Evolutionary conservation across 1,284 basidiomycete genomes (phyloP).

Genomic region (Lentinula novae-zelandiae): DNA sequence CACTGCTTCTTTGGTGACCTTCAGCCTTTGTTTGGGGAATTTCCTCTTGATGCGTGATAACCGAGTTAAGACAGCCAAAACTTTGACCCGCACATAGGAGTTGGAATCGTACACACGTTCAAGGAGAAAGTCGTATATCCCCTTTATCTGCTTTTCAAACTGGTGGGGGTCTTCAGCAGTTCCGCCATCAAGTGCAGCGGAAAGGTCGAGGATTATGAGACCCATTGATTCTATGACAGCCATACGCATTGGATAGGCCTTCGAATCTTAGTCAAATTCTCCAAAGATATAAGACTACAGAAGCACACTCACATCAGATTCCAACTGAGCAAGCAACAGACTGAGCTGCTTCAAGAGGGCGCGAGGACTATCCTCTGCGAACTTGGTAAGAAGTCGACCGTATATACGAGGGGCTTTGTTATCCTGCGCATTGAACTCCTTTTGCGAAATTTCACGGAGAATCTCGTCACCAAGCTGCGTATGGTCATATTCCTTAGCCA

Average conservation of each 20-base stretch:
- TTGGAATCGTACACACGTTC: conserved; percentile 88
- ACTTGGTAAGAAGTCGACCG: conserved; percentile 80
- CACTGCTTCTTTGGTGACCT: conserved; percentile 74
- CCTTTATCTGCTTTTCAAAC: conserved; percentile 79
- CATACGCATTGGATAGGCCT: conserved; percentile 96
- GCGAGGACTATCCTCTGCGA: conserved; percentile 84
- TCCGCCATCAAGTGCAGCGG: conserved; percentile 27
- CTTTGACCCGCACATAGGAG: conserved; percentile 89
- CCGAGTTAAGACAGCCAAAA: conserved; percentile 73
- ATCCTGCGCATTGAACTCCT: conserved; percentile 75
- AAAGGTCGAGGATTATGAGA: conserved; percentile 75
- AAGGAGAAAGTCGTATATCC: conserved; percentile 81
- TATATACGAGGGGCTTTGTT: conserved; percentile 87
- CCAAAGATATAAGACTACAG: neutral
- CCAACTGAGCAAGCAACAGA: conserved; percentile 80
- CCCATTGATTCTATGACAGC: conserved; percentile 88
- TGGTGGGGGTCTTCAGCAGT: conserved; percentile 53
- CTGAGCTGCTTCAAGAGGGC: conserved; percentile 88
- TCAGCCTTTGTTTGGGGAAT: conserved; percentile 84
- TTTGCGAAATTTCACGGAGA: conserved; percentile 79
- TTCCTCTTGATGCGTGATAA: conserved; percentile 74
- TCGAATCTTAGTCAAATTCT: conserved; percentile 7
- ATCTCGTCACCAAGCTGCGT: conserved; percentile 89
- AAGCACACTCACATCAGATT: conserved; percentile 72
- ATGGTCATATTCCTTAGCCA: conserved; percentile 88